Percentiles rank a stretch among this genome's conserved stretches.
These are phyloP conservation scores for Diversispora eburnea DNA, from an alignment of 192 early-diverging fungal genomes.

Conservation along the genomic window DNA sequence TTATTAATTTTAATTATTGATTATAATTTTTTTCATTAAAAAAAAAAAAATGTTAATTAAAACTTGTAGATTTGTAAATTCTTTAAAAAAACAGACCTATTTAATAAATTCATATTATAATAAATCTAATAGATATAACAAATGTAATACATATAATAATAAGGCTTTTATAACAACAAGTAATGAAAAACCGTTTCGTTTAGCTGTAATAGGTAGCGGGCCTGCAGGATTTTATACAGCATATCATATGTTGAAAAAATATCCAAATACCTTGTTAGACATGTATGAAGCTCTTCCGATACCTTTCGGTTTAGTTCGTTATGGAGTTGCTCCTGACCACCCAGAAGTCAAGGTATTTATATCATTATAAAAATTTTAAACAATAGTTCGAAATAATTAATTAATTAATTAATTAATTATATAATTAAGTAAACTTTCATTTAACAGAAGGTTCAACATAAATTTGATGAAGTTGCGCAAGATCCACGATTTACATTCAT, in stretches of 20 bases:
- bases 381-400: background rate
- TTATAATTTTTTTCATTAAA: too few species aligned
- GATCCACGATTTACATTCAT: constrained; percentile 71
- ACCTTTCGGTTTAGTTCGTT: constrained; percentile 88
- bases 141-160: too few species aligned
- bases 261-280: constrained; percentile 58
- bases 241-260: constrained; percentile 65
- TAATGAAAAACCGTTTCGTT: constrained; percentile 32
- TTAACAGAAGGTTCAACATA: constrained; percentile 75
- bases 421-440: background rate
- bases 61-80: too few species aligned
- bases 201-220: constrained; percentile 75
- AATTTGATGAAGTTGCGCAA: constrained; percentile 75
- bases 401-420: too few species aligned
- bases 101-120: too few species aligned
- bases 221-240: constrained; percentile 93
- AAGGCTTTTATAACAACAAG: too few species aligned
- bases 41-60: too few species aligned
- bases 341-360: constrained; percentile 85
- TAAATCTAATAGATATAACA: too few species aligned
- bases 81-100: too few species aligned
- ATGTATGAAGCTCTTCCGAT: constrained; percentile 83
- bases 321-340: constrained; percentile 95
- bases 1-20: too few species aligned
- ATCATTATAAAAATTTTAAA: constrained; percentile 2